Evolutionary conservation across 805 yeast species (phyloP), one percentile per base, ranked within the genome.

Genomic region (Ogataea parapolymorpha): DNA sequence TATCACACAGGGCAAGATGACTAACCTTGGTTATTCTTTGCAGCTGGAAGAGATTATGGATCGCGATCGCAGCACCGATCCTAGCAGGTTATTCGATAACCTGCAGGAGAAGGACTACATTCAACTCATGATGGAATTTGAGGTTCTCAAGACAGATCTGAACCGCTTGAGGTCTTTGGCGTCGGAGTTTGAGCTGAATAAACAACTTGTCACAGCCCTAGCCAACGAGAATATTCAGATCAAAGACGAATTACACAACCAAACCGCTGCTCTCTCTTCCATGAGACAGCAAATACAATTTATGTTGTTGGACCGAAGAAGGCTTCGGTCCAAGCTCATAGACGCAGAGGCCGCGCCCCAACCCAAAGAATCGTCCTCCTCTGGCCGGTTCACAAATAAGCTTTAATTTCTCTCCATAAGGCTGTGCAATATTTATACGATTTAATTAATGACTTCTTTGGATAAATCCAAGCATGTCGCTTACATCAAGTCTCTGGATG

Each of bases 401-500:
- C 32, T 52, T 26, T 52, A 35, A 23, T 6, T 32, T 31, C 11
- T 37, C 9, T 13, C 8, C 8, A 37, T 18, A 36, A 28, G 26
- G 32, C 18, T 28, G 27, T 20, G 20, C 14, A 9, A 16, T 13
- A n/a, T 12, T 14, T 32, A 25, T 20, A 25, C 27, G 27, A 14
- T 25, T n/a, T 29, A 12, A 17, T 36, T 50, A 12, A 32, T 50
- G 16, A 32, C 42, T 14, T 16, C 39, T 23, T 35, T 40, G 11
- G 43, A 26, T 34, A 67, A 61, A 41, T 70, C 73, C n/a, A 76
- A 78, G 53, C 91, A 84, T 56, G 68, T 82, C 15, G 57, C 62
- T 15, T 84, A 80, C 58, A 71, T 84, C 24, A 65, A 70, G 41
- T 62, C 76, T 1, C 62, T 83, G 31, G 81, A 82, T 50, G 63